Percentiles rank a stretch among this genome's conserved stretches.
phyloP scores from a whole-genome alignment of 2,329 filamentous ascomycete genomes.

The Trichoderma sp. region DNA sequence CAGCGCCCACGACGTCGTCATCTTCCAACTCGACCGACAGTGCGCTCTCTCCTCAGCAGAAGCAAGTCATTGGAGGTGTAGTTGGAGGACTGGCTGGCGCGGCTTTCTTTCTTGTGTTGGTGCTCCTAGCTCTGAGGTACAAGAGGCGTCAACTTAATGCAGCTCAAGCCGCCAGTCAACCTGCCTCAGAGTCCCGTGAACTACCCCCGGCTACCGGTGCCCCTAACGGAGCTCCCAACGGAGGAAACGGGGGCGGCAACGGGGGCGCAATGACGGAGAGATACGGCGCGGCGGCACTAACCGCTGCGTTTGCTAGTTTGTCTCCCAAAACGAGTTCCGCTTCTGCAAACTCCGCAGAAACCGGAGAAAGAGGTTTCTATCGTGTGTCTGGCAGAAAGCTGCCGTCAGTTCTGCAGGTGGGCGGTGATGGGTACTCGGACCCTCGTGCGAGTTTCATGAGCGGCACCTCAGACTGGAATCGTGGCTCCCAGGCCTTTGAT shows the following conservation, averaged over 20 bases:
- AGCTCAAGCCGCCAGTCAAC: constrained; percentile 45
- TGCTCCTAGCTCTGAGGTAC: constrained; percentile 56
- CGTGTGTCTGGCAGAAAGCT: constrained; percentile 66
- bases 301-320: constrained; percentile 50
- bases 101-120: constrained; percentile 56
- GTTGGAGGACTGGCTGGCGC: constrained; percentile 60
- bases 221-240: constrained; percentile 26
- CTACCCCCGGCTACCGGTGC: constrained; percentile 29
- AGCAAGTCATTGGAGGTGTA: constrained; percentile 56
- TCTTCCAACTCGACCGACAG: constrained; percentile 27
- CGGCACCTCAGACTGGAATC: constrained; percentile 53
- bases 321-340: constrained; percentile 42
- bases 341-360: constrained; percentile 34
- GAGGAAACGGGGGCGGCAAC: constrained; percentile 25
- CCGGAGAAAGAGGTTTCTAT: constrained; percentile 61
- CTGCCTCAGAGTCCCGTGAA: constrained; percentile 33
- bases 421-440: constrained; percentile 64
- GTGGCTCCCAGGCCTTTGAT: constrained; percentile 53
- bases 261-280: constrained; percentile 48
- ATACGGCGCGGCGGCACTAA: constrained; percentile 43
- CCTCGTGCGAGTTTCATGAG: constrained; percentile 48
- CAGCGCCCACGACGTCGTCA: constrained; percentile 26
- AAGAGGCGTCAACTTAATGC: constrained; percentile 52
- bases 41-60: constrained; percentile 36
- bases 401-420: constrained; percentile 61